phyloP scores from a whole-genome alignment of 768 basidiomycete genomes.

The Cytidiella melzeri region DNA sequence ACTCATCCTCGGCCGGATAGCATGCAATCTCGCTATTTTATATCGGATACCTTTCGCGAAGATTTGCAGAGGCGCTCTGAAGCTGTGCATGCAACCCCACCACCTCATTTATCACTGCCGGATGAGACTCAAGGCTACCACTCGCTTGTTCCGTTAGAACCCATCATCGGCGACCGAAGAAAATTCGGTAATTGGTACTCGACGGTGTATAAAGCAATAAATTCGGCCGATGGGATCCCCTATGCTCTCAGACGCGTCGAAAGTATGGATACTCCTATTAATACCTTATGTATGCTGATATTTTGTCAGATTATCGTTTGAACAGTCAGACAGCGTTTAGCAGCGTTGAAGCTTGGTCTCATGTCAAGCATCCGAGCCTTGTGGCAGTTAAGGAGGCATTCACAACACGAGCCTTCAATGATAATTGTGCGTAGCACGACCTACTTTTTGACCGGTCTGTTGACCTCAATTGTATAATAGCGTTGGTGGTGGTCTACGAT shows the following conservation, averaged over 20 bases:
- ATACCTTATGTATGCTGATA: conserved; percentile 6
- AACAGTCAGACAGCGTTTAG: conserved; percentile 76
- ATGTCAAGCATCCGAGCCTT: conserved; percentile 80
- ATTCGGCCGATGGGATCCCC: conserved; percentile 65
- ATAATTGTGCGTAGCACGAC: conserved; percentile 83
- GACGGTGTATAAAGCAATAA: conserved; percentile 78
- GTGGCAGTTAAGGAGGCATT: conserved; percentile 86
- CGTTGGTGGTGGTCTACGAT: conserved; percentile 86
- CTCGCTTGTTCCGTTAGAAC: conserved; percentile 75
- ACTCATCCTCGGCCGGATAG: conserved; percentile 57
- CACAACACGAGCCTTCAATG: conserved; percentile 88
- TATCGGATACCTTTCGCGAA: conserved; percentile 72
- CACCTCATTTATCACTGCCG: conserved; percentile 56
- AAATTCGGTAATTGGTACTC: conserved; percentile 82
- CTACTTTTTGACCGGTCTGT: neutral
- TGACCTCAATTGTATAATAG: too few relatives aligned
- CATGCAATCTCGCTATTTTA: conserved; percentile 64
- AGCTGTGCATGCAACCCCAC: conserved; percentile 29
- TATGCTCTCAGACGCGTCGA: conserved; percentile 84
- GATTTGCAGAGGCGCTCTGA: conserved; percentile 49
- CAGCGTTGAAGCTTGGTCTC: conserved; percentile 80
- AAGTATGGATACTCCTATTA: conserved; percentile 43
- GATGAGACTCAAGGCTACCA: conserved; percentile 91
- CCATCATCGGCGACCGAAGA: conserved; percentile 49
- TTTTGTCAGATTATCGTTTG: conserved; percentile 68